Evolutionary conservation across 768 basidiomycete genomes (phyloP).

Genomic region (Albatrellus ellisii): DNA sequence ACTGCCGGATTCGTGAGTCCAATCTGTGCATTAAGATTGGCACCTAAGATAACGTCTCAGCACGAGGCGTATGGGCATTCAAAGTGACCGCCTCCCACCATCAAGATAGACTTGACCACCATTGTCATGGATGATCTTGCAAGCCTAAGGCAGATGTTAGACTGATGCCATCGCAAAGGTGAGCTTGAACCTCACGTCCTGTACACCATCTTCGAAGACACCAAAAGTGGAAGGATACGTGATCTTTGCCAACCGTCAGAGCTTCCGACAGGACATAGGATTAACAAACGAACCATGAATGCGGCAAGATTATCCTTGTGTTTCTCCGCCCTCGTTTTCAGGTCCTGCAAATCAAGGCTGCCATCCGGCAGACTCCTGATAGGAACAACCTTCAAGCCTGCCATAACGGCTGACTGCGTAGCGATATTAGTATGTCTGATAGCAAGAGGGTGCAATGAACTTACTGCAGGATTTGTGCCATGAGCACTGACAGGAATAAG

Average conservation of each 20-base stretch:
- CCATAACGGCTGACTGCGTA: conserved; percentile 84
- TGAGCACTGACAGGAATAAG: conserved; percentile 93
- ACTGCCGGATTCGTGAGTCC: conserved; percentile 85
- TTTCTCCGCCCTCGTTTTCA: conserved; percentile 76
- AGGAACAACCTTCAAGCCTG: conserved; percentile 92
- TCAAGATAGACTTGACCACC: conserved; percentile 98
- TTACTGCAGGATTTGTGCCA: conserved; percentile 94
- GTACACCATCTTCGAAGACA: conserved; percentile 89
- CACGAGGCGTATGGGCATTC: neutral
- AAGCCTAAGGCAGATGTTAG: conserved; percentile 39
- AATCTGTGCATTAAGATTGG: conserved; percentile 90
- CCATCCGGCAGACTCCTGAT: conserved; percentile 84
- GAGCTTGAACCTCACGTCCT: conserved; percentile 32
- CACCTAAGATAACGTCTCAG: conserved; percentile 29
- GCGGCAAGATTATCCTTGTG: conserved; percentile 89
- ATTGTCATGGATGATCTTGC: conserved; percentile 85
- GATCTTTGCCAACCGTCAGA: conserved; percentile 37
- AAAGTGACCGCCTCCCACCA: conserved; percentile 26
- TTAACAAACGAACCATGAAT: conserved; percentile 60
- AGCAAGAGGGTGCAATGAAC: conserved; percentile 16
- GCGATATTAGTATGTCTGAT: conserved; percentile 12
- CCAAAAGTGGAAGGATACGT: conserved; percentile 97
- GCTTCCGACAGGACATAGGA: conserved; percentile 4
- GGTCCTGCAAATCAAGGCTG: conserved; percentile 78
- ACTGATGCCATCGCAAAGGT: neutral